These are phyloP conservation scores for Giardia duodenalis DNA, from an alignment of 208 protist genomes.

Conservation along the genomic window DNA sequence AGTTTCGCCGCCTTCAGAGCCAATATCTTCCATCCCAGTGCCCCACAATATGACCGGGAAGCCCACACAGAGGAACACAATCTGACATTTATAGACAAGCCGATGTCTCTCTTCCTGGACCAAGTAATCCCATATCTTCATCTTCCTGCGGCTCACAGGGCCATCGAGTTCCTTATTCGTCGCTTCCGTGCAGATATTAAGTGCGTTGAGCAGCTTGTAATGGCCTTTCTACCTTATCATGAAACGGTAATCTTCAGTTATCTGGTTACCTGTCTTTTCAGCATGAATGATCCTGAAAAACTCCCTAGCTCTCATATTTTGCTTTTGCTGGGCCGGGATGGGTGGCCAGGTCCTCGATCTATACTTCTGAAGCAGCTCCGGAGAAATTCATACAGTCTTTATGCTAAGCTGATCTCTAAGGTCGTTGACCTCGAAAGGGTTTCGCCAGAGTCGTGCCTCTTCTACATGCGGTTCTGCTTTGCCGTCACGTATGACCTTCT, in stretches of 20 bases:
- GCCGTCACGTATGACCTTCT: neutral
- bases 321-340: neutral
- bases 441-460: neutral
- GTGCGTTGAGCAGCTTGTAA: neutral
- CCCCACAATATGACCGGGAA: neutral
- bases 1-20: neutral
- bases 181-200: neutral
- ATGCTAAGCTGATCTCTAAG: neutral
- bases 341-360: neutral
- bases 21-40: neutral
- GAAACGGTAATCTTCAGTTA: neutral
- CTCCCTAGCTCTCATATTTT: neutral
- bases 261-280: neutral
- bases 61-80: neutral
- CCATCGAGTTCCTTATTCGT: conserved; percentile 12
- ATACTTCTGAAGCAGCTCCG: neutral
- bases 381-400: neutral
- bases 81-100: neutral
- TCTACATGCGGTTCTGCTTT: neutral
- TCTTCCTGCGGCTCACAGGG: neutral
- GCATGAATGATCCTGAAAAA: neutral
- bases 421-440: neutral
- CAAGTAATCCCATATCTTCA: neutral
- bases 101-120: neutral
- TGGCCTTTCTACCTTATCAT: conserved; percentile 16